Base-by-base conservation (phyloP, 2,329 filamentous ascomycete species). In the Fusarium graminum region DNA sequence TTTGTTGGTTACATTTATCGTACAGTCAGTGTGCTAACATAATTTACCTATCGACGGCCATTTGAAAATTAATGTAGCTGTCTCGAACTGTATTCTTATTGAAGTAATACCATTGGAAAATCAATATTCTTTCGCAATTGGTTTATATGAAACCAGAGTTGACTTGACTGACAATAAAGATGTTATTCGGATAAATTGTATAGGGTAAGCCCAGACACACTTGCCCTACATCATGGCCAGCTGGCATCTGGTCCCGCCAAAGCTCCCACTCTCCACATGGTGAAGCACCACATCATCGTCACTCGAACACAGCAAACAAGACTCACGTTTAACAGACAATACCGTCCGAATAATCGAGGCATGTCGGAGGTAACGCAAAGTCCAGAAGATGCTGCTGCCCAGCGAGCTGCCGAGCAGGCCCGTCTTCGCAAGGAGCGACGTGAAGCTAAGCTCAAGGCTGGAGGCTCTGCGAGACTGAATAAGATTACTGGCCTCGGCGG, bases 361-460 rank as follows among this genome's bases (percentile, higher is more conserved):
- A 84, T 84, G 82, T 75, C 79, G 7, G 80, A 84, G 41, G 63
- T 66, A 40, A 67, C 71, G 26, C 69, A 74, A 40, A 76, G 75
- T 14, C 72, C 78, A 25, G 70, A 59, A 75, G 83, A 85, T 60
- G 81, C 82, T 3, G 83, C 82, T 3, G 80, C 84, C 14, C 79
- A 82, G 59, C 80, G 85, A 62, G 85, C 86, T 4, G 79, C 83
- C 26, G 87, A 90, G 66, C 89, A 92, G 78, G 89, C 90, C 36
- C 88, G 91, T 44, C 82, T 92, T 58, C 90, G 92, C 70, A 92
- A 93, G 77, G 91, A 94, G 77, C 88, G 91, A 38, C 86, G 92
- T 46, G 90, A 93, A 76, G 91, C 91, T 58, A 94, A 94, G 82
- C 88, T 94, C 78, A 87, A 85, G 72, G 87, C 89, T 47, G 88